These are phyloP conservation scores for Cicer bijugum DNA, from an alignment of 306 rosid genomes.

Conservation along the genomic window DNA sequence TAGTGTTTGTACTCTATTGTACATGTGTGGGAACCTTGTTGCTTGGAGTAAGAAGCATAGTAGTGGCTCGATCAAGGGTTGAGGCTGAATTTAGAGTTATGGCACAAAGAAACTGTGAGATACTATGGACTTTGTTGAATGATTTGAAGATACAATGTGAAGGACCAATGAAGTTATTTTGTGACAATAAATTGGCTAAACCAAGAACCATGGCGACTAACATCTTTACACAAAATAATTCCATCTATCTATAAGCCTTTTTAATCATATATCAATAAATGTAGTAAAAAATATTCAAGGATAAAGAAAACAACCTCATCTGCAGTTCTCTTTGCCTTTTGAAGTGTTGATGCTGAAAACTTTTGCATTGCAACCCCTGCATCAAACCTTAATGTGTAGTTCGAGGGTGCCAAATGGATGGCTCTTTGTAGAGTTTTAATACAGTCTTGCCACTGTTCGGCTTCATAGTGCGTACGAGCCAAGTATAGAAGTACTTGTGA, in stretches of 20 bases:
- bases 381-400: conserved; percentile 95
- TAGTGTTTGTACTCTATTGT: not conserved
- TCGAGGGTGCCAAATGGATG: conserved; percentile 96
- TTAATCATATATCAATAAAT: conserved; percentile 16
- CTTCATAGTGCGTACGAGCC: conserved; percentile 97
- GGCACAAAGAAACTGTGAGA: too few species aligned
- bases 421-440: conserved; percentile 89
- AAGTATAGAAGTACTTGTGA: conserved; percentile 91
- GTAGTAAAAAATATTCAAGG: conserved; percentile 21
- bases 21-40: too few species aligned
- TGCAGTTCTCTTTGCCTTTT: conserved; percentile 88
- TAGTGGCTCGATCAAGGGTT: too few species aligned
- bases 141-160: too few species aligned
- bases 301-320: conserved; percentile 74
- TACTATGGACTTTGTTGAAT: too few species aligned
- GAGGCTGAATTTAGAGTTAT: too few species aligned
- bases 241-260: conserved; percentile 26
- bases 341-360: conserved; percentile 94
- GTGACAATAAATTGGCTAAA: too few species aligned
- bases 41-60: too few species aligned
- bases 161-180: too few species aligned
- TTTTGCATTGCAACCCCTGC: conserved; percentile 98
- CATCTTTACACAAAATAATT: not conserved
- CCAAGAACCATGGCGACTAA: too few species aligned
- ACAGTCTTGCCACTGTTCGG: conserved; percentile 99